Evolutionary conservation across 2,329 filamentous ascomycete species (phyloP).

Genomic region (Colletotrichum navitas): DNA sequence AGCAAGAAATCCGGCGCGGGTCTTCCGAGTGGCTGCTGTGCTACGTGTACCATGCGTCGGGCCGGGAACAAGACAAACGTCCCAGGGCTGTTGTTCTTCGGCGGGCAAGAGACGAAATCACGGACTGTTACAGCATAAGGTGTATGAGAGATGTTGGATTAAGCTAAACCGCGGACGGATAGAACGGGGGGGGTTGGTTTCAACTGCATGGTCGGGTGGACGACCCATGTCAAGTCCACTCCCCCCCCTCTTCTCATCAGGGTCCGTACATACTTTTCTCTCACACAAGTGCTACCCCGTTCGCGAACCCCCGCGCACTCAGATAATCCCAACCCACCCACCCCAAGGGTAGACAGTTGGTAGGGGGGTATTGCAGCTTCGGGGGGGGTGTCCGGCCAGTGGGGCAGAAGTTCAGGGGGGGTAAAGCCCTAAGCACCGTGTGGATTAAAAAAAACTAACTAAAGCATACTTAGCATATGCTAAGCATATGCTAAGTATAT

Average conservation of each 20-base stretch:
- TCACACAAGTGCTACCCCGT: not conserved
- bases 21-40: not conserved
- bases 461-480: too few relatives aligned
- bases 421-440: too few relatives aligned
- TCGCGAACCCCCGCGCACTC: not conserved
- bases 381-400: too few relatives aligned
- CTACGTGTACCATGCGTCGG: not conserved
- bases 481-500: too few relatives aligned
- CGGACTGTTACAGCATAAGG: too few relatives aligned
- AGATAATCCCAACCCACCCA: too few relatives aligned
- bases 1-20: not conserved
- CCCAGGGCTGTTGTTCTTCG: too few relatives aligned
- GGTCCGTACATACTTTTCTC: not conserved
- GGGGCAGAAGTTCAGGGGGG: too few relatives aligned
- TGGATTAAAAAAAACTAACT: too few relatives aligned
- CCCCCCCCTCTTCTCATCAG: not conserved
- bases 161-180: not conserved
- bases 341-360: too few relatives aligned
- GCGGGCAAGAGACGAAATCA: not conserved
- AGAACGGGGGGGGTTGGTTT: not conserved
- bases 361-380: too few relatives aligned
- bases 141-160: conserved; percentile 1
- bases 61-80: not conserved
- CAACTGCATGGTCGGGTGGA: not conserved
- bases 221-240: not conserved